Evolutionary conservation across 768 basidiomycete genomes (phyloP).

Genomic region (Leccinum fibrillosum): DNA sequence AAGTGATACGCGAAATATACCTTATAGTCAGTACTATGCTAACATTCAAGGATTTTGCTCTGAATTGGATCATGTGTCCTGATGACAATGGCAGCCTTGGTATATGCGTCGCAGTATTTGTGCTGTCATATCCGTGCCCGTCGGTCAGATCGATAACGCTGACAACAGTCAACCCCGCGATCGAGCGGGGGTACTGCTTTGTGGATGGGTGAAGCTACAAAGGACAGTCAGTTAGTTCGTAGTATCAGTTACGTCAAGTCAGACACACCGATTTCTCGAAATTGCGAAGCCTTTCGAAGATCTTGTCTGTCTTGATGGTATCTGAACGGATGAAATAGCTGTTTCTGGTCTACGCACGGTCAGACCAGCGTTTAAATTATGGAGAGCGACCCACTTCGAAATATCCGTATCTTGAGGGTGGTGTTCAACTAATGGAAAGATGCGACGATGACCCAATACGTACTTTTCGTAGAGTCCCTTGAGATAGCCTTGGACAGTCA

Average conservation of each 20-base stretch:
- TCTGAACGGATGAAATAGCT: conserved; percentile 80
- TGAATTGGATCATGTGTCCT: conserved; percentile 84
- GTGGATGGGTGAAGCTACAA: conserved; percentile 17
- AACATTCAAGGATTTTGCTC: conserved; percentile 43
- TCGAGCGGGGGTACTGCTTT: conserved; percentile 53
- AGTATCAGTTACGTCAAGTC: neutral
- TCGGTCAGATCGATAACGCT: conserved; percentile 72
- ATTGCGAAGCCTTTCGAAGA: conserved; percentile 66
- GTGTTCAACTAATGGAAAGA: neutral
- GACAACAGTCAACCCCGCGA: conserved; percentile 59
- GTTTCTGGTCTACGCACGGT: conserved; percentile 61
- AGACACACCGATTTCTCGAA: conserved; percentile 40
- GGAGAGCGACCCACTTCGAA: conserved; percentile 51
- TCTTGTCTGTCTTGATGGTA: conserved; percentile 57
- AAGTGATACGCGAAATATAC: conserved; percentile 35
- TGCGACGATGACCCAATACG: conserved; percentile 6
- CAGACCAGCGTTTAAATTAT: neutral
- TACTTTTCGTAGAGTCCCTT: conserved; percentile 62
- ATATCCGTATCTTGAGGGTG: conserved; percentile 60
- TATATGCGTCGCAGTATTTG: conserved; percentile 60
- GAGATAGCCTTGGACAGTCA: conserved; percentile 55
- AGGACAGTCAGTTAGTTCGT: neutral
- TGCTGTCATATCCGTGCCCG: conserved; percentile 63
- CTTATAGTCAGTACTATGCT: conserved; percentile 68
- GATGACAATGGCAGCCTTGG: conserved; percentile 69